Evolutionary conservation across 1,284 basidiomycete genomes (phyloP), one percentile per base, ranked within the genome.

Genomic region (Fomitiporia mediterranea): DNA sequence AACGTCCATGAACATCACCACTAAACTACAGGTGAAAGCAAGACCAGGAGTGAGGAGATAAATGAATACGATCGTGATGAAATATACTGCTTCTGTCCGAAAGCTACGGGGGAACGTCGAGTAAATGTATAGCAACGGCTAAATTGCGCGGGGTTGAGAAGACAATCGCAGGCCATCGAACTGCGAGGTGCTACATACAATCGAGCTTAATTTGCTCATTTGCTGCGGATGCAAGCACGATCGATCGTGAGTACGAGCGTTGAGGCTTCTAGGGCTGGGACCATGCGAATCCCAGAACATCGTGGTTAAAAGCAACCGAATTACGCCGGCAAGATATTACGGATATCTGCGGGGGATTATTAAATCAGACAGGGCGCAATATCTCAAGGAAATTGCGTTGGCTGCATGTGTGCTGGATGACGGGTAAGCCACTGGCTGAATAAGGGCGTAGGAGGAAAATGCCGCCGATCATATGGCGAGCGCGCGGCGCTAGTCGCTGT

Each of bases 401-500:
- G 34, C 32, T 34, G 27, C 11, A 34, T 30, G 46, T n/a, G n/a
- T 19, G n/a, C 27, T 43, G 19, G 21, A 21, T 43, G 40, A n/a
- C 7, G 17, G 15, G 40, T 35, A 38, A 43, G 51, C 51, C 28
- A 17, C 40, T 23, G 51, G 51, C 39, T 46, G 43, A 34, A 25
- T 6, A 15, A 44, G 19, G 42, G 52, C 35, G 42, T 19, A n/a
- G 35, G 4, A 52, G n/a, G 21, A 32, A 46, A 43, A 5, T 3
- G 21, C 34, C 32, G 46, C 37, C 53, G 17, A 54, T 25, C 25
- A 43, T 21, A 34, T n/a, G 27, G 38, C 32, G 51, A 53, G 51
- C 51, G 28, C 25, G 44, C 19, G 28, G 27, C 51, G 51, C n/a
- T n/a, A n/a, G n/a, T n/a, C n/a, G n/a, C 51, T 53, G 51, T 30